phyloP scores from a whole-genome alignment of 2,329 filamentous ascomycete species.

The Colletotrichum neosansevieriae region DNA sequence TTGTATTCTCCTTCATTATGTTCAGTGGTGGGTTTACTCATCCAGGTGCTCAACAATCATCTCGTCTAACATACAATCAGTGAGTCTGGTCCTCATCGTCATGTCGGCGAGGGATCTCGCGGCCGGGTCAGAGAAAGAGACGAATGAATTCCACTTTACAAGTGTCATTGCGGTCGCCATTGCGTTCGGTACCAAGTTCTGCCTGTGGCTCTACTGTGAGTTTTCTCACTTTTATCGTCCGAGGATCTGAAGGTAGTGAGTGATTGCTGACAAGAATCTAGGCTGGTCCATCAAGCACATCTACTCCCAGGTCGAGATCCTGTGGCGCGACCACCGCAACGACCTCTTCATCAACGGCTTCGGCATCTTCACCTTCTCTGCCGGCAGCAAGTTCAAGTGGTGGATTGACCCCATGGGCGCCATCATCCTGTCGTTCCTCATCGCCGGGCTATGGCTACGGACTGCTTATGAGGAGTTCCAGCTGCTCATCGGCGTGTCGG shows the following conservation, averaged over 20 bases:
- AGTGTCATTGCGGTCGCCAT: slow-evolving; percentile 87
- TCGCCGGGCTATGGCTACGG: slow-evolving; percentile 83
- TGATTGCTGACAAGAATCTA: not conserved
- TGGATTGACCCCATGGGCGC: slow-evolving; percentile 96
- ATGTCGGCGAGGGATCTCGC: slow-evolving; percentile 81
- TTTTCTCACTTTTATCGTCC: not conserved
- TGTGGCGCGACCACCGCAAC: slow-evolving; percentile 98
- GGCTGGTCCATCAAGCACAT: slow-evolving; percentile 86
- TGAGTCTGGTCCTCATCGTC: slow-evolving; percentile 88
- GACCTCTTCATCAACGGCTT: slow-evolving; percentile 97
- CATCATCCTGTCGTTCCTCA: slow-evolving; percentile 82
- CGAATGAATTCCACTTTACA: slow-evolving; percentile 80
- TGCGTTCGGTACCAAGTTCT: slow-evolving; percentile 87
- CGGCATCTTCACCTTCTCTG: slow-evolving; percentile 90
- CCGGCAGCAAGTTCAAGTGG: slow-evolving; percentile 88
- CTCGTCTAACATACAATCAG: not conserved
- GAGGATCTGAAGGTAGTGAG: rapidly evolving
- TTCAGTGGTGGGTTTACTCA: slow-evolving; percentile 59
- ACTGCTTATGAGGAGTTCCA: slow-evolving; percentile 93
- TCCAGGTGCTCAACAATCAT: no score
- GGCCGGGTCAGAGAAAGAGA: slow-evolving; percentile 59
- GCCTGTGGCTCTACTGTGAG: slow-evolving; percentile 85
- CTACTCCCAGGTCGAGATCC: slow-evolving; percentile 90
- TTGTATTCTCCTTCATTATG: slow-evolving; percentile 97
- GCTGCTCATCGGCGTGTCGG: slow-evolving; percentile 89